Base-by-base conservation (phyloP, 306 rosid genomes). In the Acacia confusa region DNA sequence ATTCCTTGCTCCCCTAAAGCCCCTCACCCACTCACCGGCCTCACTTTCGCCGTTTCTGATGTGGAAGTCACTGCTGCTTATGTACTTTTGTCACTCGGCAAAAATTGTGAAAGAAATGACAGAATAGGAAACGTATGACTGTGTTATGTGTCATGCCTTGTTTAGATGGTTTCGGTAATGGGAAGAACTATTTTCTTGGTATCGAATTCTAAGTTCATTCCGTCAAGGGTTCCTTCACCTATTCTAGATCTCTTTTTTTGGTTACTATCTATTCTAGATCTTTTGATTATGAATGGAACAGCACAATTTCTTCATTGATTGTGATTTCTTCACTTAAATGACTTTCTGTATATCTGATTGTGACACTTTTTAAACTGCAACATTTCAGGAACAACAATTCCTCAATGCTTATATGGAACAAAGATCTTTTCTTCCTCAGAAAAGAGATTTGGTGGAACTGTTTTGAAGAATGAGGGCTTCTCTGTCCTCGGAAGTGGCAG, bases 1-100 rank as follows among this genome's bases (percentile, higher is more conserved):
- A n/a, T n/a, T n/a, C n/a, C 98, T 98, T 1, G 94, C 97, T 74
- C 99, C 99, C 36, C 98, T 17, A 96, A 91, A 80, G 99, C 99
- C 65, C 99, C 97, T 69, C 98, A 96, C 22, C 99, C 94, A 0
- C 98, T 96, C 74, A 86, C 97, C 55, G 87, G 86, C 17, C 94
- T 96, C 84, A 80, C 97, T 65, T 96, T 96, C 78, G 94, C 97
- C 7, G 86, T 93, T 34, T 91, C 99, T 60, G 98, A 96, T 89
- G 84, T 96, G 99, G 93, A 85, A 58, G 86, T 25, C 66, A 27
- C 30, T 45, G 41, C 53, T 7, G 34, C 34, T 57, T 38, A 3
- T 16, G 17, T 45, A 7, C 63, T 47, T 45, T 78, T 64, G 76
- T 70, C 34, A 65, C 50, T 13, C 9, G 65, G 19, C 10, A n/a